Conservation (phyloP, 805 yeast genomes). For the Metschnikowia kofuensis region DNA sequence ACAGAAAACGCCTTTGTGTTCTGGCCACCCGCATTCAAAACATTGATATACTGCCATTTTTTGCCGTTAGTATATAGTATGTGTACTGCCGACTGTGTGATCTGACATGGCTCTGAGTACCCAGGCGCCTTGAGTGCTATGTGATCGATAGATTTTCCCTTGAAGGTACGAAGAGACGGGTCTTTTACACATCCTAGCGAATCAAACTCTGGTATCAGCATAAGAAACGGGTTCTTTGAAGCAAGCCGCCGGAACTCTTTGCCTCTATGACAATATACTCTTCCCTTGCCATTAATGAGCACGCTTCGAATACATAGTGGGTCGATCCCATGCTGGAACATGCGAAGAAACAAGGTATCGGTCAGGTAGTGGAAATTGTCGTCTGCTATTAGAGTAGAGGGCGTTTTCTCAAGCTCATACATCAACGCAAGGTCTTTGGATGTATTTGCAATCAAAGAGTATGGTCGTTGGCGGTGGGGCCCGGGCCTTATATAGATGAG, state of each 20-base stretch:
- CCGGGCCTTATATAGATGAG: conserved; percentile 42
- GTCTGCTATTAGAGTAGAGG: conserved; percentile 29
- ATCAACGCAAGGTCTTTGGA: conserved; percentile 28
- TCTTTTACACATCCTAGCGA: conserved; percentile 22
- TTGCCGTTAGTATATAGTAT: conserved; percentile 20
- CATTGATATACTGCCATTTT: conserved; percentile 25
- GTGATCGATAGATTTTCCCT: conserved; percentile 16
- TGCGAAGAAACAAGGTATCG: conserved; percentile 32
- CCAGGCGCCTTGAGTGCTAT: conserved; percentile 25
- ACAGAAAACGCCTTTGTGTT: conserved; percentile 31
- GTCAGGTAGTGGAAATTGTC: conserved; percentile 40
- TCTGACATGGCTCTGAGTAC: conserved; percentile 19
- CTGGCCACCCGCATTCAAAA: conserved; percentile 34
- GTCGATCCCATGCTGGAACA: conserved; percentile 31
- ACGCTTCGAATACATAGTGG: conserved; percentile 32
- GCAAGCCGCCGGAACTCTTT: conserved; percentile 15
- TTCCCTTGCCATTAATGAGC: conserved; percentile 30
- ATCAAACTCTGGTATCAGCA: conserved; percentile 16
- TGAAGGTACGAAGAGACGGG: conserved; percentile 14
- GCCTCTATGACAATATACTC: conserved; percentile 21
- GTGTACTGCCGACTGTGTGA: conserved; percentile 19
- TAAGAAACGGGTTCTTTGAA: conserved; percentile 12
- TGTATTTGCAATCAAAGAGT: conserved; percentile 23
- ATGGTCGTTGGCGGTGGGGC: conserved; percentile 27
- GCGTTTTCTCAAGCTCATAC: conserved; percentile 22